A percentile compares a stretch with the other conserved stretches of the same genome.
Evolutionary conservation across 495 filamentous ascomycete species (phyloP).

Genomic region (Daldinia bambusicola): DNA sequence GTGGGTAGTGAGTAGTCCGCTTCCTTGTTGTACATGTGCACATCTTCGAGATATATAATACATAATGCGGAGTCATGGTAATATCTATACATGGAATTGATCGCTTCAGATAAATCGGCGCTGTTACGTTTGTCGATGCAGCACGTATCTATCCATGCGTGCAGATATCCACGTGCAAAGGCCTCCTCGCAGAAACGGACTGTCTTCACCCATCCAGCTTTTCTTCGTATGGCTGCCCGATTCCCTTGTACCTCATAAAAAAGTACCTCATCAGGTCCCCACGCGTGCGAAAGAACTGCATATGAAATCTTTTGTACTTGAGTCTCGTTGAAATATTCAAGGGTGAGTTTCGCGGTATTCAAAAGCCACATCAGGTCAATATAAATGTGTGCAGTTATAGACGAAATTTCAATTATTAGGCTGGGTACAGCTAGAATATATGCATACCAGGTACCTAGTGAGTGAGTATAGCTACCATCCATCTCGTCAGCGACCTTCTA

Average conservation of each 20-base stretch:
- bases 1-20: neutral
- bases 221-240: neutral
- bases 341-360: constrained; percentile 14
- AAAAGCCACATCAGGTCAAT: constrained; percentile 30
- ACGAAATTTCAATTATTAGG: no score
- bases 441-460: no score
- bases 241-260: constrained; percentile 36
- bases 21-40: neutral
- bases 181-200: constrained; percentile 7
- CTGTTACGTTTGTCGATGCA: constrained; percentile 43
- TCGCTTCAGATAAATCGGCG: constrained; percentile 32
- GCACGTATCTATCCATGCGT: constrained; percentile 46
- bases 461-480: neutral
- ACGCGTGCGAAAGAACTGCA: constrained; percentile 51
- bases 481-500: neutral
- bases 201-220: constrained; percentile 28
- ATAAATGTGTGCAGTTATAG: no score
- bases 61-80: constrained; percentile 43
- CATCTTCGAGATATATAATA: constrained; percentile 41
- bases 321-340: constrained; percentile 10
- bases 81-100: constrained; percentile 40
- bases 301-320: constrained; percentile 24
- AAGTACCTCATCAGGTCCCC: constrained; percentile 46
- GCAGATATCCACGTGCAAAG: constrained; percentile 11
- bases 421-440: no score